Evolutionary conservation across 257 asterid species (phyloP).

Genomic region (Ophiorrhiza pumila): DNA sequence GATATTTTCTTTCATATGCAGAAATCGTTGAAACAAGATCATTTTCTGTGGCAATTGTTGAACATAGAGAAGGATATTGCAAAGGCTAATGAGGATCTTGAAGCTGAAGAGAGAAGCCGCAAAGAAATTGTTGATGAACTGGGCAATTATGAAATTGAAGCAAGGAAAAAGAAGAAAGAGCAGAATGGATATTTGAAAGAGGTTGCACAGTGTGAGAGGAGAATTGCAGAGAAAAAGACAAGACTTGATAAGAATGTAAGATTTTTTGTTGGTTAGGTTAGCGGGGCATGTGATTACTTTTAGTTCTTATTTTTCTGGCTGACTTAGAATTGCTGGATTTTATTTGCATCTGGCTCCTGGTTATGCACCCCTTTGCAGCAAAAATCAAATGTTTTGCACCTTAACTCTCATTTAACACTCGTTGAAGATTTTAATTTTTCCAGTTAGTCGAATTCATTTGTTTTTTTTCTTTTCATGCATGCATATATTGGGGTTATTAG

Average conservation of each 20-base stretch:
- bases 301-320: not conserved
- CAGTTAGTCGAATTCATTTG: not conserved
- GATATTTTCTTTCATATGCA: slow-evolving; percentile 31
- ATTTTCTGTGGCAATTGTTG: slow-evolving; percentile 84
- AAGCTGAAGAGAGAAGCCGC: slow-evolving; percentile 63
- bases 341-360: not conserved
- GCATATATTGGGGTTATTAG: no score
- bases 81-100: slow-evolving; percentile 76
- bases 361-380: not conserved
- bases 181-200: slow-evolving; percentile 77
- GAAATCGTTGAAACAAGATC: slow-evolving; percentile 86
- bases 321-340: not conserved
- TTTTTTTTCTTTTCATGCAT: not conserved
- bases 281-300: not conserved
- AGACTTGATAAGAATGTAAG: slow-evolving; percentile 76
- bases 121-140: slow-evolving; percentile 80
- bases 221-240: slow-evolving; percentile 67
- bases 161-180: slow-evolving; percentile 69
- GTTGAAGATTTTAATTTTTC: not conserved
- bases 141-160: slow-evolving; percentile 65
- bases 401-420: not conserved
- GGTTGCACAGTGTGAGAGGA: slow-evolving; percentile 63
- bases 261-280: slow-evolving; percentile 11
- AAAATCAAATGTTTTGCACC: not conserved
- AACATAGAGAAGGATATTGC: slow-evolving; percentile 73